Evolutionary conservation across 208 protist genomes (phyloP).

Genomic region (Naegleria lovaniensis): DNA sequence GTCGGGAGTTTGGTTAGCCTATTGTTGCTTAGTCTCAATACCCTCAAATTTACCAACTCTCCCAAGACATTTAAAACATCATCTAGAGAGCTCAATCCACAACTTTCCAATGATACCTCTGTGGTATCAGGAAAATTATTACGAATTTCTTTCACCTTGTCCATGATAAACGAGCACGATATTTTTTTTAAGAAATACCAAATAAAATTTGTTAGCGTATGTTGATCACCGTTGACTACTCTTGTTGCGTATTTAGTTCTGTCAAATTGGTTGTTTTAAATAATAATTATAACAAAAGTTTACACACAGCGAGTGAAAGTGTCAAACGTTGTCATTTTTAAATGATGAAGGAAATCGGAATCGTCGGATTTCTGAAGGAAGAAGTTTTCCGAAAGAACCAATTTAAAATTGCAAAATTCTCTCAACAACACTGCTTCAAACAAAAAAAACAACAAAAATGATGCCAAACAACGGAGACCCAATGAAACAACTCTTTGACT

Average conservation of each 20-base stretch:
- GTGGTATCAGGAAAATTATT: conserved; percentile 14
- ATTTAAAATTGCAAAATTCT: too few species aligned
- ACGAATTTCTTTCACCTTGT: background rate
- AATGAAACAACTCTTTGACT: background rate
- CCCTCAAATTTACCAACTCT: background rate
- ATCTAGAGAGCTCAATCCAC: background rate
- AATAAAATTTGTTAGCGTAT: too few species aligned
- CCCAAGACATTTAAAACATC: background rate
- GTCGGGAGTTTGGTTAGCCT: background rate
- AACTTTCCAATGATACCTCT: background rate
- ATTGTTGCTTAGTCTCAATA: background rate
- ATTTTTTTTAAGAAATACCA: background rate
- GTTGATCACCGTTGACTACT: too few species aligned
- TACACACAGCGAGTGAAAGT: too few species aligned
- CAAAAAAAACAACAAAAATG: background rate
- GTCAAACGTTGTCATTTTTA: too few species aligned
- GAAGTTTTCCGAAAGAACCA: too few species aligned
- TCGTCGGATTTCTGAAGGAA: too few species aligned
- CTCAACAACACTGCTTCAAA: too few species aligned
- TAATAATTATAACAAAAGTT: too few species aligned
- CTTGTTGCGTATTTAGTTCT: too few species aligned
- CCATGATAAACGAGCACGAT: background rate
- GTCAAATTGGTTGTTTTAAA: too few species aligned
- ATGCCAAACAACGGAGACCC: background rate
- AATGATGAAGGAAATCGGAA: too few species aligned